Percentiles rank a stretch among this genome's conserved stretches.
Conservation (phyloP, 306 rosid species). For the Argentina anserina region DNA sequence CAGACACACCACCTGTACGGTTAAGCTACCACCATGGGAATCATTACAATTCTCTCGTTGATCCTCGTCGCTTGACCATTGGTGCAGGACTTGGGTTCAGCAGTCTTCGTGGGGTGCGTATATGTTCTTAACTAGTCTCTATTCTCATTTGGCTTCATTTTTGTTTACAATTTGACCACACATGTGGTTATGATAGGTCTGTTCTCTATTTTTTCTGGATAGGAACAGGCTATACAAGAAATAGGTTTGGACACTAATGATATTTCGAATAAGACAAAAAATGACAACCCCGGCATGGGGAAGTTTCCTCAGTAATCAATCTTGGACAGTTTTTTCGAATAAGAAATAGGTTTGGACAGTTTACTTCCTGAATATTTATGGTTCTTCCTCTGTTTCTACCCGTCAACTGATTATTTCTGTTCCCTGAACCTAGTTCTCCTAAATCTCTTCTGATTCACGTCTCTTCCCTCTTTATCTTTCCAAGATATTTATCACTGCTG, state of each 20-base stretch:
- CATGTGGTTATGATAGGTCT: not conserved
- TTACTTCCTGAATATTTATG: not conserved
- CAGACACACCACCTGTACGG: slow-evolving; percentile 87
- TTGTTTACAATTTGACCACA: not conserved
- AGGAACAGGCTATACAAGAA: not conserved
- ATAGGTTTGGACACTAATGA: slow-evolving; percentile 10
- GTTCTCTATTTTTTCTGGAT: not conserved
- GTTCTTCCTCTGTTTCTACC: not conserved
- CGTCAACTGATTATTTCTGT: not conserved
- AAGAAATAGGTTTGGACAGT: too few relatives aligned
- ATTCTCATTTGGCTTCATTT: not conserved
- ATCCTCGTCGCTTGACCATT: slow-evolving; percentile 69
- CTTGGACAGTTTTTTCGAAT: not conserved
- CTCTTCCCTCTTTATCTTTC: not conserved
- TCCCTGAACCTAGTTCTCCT: not conserved
- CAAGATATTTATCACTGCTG: not conserved
- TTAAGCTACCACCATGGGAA: slow-evolving; percentile 91
- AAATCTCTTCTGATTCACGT: not conserved
- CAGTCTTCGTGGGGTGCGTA: slow-evolving; percentile 72
- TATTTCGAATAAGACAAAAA: too few relatives aligned
- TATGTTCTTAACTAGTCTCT: slow-evolving; percentile 7
- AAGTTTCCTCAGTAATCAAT: not conserved
- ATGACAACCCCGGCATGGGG: too few relatives aligned
- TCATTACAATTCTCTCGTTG: slow-evolving; percentile 96
- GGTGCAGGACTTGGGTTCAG: slow-evolving; percentile 97